These are phyloP conservation scores for Blumeriella jaapii DNA, from an alignment of 2,329 filamentous ascomycete species.

Conservation along the genomic window DNA sequence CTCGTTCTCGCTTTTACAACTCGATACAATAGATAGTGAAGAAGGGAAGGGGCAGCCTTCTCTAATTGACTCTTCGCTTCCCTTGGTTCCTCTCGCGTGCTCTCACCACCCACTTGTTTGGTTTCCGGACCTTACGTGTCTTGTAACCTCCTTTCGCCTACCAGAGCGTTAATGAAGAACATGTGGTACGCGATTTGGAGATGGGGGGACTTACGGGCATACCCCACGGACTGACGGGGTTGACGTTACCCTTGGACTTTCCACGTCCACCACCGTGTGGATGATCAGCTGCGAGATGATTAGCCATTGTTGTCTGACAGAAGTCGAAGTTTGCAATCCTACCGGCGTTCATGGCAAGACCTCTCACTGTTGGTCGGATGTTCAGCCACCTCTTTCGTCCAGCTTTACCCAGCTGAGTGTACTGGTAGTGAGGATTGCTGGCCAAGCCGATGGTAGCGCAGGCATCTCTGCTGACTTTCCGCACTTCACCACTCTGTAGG, in stretches of 20 bases:
- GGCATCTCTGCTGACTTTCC: slow-evolving; percentile 80
- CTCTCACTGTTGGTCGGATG: slow-evolving; percentile 88
- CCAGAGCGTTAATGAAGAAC: slow-evolving; percentile 25
- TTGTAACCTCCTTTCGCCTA: slow-evolving; percentile 81
- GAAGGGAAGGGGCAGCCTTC: not conserved
- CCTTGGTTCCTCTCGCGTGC: slow-evolving; percentile 81
- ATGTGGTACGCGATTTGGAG: not conserved
- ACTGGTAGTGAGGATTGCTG: slow-evolving; percentile 88
- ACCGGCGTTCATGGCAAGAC: slow-evolving; percentile 97
- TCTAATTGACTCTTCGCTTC: slow-evolving; percentile 62
- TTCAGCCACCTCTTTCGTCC: slow-evolving; percentile 88
- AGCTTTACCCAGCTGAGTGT: slow-evolving; percentile 86
- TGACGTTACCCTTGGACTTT: slow-evolving; percentile 96
- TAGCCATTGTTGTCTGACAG: slow-evolving; percentile 16
- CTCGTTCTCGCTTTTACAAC: slow-evolving; percentile 1
- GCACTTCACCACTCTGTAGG: slow-evolving; percentile 85
- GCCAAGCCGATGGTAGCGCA: slow-evolving; percentile 90
- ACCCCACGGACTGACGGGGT: slow-evolving; percentile 95
- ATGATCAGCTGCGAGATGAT: slow-evolving; percentile 57
- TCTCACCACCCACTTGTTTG: slow-evolving; percentile 84
- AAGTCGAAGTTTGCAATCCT: slow-evolving; percentile 25
- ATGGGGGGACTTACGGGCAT: slow-evolving; percentile 58
- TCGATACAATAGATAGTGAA: not conserved
- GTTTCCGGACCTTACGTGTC: slow-evolving; percentile 76
- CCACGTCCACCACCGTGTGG: slow-evolving; percentile 97